Evolutionary conservation across 192 early-diverging fungal genomes (phyloP).

Genomic region (Kappamyces sp.): DNA sequence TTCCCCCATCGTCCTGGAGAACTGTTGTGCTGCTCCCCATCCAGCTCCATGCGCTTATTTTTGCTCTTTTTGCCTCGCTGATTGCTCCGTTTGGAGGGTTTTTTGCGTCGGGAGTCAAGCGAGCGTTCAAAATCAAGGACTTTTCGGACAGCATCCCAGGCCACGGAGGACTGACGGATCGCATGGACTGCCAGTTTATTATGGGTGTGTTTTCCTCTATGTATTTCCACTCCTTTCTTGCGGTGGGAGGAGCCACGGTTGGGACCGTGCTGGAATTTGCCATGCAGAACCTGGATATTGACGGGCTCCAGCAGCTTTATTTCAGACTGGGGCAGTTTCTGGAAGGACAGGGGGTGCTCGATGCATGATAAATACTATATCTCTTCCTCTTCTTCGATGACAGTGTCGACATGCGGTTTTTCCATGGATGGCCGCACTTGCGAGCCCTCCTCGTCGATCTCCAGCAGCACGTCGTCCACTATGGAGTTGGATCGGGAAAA

Average conservation of each 20-base stretch:
- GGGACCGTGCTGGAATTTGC: conserved; percentile 27
- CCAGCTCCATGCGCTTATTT: conserved; percentile 80
- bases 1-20: conserved; percentile 23
- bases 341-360: conserved; percentile 27
- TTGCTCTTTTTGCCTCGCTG: conserved; percentile 87
- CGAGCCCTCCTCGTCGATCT: too few relatives aligned
- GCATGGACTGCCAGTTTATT: conserved; percentile 97
- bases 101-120: conserved; percentile 94
- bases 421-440: too few relatives aligned
- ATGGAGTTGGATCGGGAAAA: too few relatives aligned
- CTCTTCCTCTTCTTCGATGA: too few relatives aligned
- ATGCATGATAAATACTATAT: conserved; percentile 2
- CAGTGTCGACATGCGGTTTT: too few relatives aligned
- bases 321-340: conserved; percentile 48
- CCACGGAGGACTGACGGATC: conserved; percentile 94
- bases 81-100: conserved; percentile 98
- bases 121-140: conserved; percentile 97
- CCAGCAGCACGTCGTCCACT: too few relatives aligned
- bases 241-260: conserved; percentile 53
- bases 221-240: conserved; percentile 77
- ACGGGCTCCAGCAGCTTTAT: conserved; percentile 37
- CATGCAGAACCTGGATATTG: conserved; percentile 31
- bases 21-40: conserved; percentile 74
- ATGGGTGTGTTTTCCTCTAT: conserved; percentile 92
- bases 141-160: conserved; percentile 96